Evolutionary conservation across 2,329 filamentous ascomycete species (phyloP).

Genomic region (Calonectria naviculata): DNA sequence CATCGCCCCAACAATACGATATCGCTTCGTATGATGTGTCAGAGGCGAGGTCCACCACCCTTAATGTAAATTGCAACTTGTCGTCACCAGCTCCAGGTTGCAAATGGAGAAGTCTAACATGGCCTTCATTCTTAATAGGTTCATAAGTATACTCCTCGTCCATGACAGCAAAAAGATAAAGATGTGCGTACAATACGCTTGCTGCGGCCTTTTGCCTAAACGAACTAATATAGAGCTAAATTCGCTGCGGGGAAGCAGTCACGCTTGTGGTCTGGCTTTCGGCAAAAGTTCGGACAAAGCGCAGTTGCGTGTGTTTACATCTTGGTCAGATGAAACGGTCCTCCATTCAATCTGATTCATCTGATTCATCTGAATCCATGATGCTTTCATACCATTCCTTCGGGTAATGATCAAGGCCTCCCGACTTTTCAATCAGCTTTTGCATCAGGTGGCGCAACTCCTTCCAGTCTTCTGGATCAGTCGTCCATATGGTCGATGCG

Average conservation of each 20-base stretch:
- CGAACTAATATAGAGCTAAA: too few species aligned
- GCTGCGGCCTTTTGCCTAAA: too few species aligned
- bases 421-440: background rate
- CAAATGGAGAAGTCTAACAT: background rate
- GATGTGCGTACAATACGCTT: too few species aligned
- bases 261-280: too few species aligned
- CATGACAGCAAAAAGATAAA: too few species aligned
- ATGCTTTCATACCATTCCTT: background rate
- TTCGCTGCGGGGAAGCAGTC: too few species aligned
- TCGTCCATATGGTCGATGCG: background rate
- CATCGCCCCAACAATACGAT: constrained; percentile 7
- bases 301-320: too few species aligned
- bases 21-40: background rate
- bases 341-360: too few species aligned
- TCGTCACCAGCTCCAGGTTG: background rate
- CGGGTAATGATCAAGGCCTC: background rate
- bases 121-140: background rate
- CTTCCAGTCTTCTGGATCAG: background rate
- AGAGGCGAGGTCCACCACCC: background rate
- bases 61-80: background rate
- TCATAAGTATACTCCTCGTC: background rate
- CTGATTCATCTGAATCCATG: too few species aligned
- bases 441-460: background rate
- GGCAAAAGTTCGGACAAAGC: too few species aligned
- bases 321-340: too few species aligned